Conservation (phyloP, 2,329 filamentous ascomycete species). For the Stagonosporopsis tanaceti region DNA sequence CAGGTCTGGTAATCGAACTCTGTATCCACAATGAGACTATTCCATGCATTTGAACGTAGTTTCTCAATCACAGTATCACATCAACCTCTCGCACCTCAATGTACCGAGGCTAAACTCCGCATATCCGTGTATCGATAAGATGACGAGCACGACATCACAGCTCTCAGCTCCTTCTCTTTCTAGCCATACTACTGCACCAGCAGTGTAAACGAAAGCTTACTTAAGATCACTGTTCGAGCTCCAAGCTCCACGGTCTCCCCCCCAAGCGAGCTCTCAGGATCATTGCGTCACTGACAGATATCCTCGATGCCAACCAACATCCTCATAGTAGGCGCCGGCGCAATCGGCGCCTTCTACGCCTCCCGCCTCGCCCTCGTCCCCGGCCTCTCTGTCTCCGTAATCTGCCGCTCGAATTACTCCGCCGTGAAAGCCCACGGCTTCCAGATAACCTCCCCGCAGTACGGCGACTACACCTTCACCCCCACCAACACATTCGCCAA, state of each 20-base stretch:
- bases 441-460: slow-evolving; percentile 69
- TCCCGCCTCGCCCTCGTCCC: slow-evolving; percentile 69
- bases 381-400: slow-evolving; percentile 70
- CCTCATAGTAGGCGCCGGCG: slow-evolving; percentile 74
- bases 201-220: neutral
- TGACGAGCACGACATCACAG: slow-evolving; percentile 16
- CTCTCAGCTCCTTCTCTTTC: neutral
- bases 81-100: neutral
- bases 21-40: neutral
- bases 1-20: neutral
- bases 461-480: slow-evolving; percentile 72
- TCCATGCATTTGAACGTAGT: neutral
- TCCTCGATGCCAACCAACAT: slow-evolving; percentile 57
- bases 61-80: neutral
- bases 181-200: neutral
- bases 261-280: neutral
- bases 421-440: slow-evolving; percentile 70
- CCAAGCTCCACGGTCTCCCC: neutral
- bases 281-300: neutral
- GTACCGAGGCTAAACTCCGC: slow-evolving; percentile 26
- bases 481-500: slow-evolving; percentile 69
- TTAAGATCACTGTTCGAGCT: neutral
- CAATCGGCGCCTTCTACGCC: slow-evolving; percentile 76
- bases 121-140: slow-evolving; percentile 22
- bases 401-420: slow-evolving; percentile 77